A percentile compares a stretch with the other conserved stretches of the same genome.
These are phyloP conservation scores for Trichaptum fuscoviolaceum DNA, from an alignment of 768 basidiomycete species.

Conservation along the genomic window DNA sequence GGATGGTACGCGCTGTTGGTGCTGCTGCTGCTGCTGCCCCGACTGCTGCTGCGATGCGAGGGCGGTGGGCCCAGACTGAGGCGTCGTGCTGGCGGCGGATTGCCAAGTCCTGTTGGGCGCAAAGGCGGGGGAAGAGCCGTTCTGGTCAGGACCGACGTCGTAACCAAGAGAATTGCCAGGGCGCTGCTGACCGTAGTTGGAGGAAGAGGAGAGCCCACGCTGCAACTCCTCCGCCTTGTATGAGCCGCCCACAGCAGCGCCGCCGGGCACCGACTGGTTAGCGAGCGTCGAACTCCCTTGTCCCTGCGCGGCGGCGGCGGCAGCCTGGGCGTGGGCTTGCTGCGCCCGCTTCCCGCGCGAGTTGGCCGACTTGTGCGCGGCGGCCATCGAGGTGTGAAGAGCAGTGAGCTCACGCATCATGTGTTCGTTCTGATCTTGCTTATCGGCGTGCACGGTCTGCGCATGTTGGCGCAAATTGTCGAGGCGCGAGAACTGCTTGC, in stretches of 20 bases:
- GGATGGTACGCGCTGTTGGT: constrained; percentile 25
- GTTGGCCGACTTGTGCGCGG: constrained; percentile 36
- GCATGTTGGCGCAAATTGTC: constrained; percentile 98
- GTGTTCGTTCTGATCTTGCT: constrained; percentile 78
- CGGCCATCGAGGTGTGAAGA: constrained; percentile 78
- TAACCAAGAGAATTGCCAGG: constrained; percentile 75
- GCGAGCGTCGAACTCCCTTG: background rate
- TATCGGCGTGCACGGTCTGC: constrained; percentile 95
- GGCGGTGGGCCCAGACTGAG: constrained; percentile 8
- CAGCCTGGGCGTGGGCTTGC: constrained; percentile 16
- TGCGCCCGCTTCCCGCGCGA: constrained; percentile 35
- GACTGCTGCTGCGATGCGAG: constrained; percentile 12
- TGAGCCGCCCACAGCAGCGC: constrained; percentile 16
- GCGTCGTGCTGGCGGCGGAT: constrained; percentile 14
- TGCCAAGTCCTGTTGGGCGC: constrained; percentile 5
- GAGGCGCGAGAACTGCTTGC: constrained; percentile 91
- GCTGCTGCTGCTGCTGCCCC: constrained; percentile 8
- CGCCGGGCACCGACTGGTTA: background rate
- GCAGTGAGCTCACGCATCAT: constrained; percentile 90
- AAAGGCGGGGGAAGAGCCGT: constrained; percentile 12
- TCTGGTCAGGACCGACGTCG: constrained; percentile 40
- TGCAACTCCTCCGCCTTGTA: constrained; percentile 37
- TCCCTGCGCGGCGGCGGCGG: constrained; percentile 15
- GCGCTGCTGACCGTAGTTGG: constrained; percentile 44
- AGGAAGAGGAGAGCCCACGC: constrained; percentile 18